A percentile compares a stretch with the other conserved stretches of the same genome.
Evolutionary conservation across 306 rosid genomes (phyloP).

Genomic region (Corylus avellana): DNA sequence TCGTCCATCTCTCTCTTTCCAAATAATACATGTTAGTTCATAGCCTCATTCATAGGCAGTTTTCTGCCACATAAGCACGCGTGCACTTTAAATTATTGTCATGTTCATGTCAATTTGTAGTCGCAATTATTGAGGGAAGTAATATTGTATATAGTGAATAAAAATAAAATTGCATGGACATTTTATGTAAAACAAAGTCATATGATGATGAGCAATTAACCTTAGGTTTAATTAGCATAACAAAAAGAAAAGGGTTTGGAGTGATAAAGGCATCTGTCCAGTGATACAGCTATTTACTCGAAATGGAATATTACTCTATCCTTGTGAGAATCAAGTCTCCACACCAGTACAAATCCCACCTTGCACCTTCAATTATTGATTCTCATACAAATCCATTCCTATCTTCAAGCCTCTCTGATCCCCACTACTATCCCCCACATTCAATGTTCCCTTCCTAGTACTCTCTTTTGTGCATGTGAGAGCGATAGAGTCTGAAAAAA

Average conservation of each 20-base stretch:
- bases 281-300: constrained; percentile 9
- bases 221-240: neutral
- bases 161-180: neutral
- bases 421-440: constrained; percentile 3
- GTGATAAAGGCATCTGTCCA: constrained; percentile 14
- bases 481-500: too few relatives aligned
- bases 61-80: neutral
- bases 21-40: neutral
- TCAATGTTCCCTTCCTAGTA: neutral
- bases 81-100: neutral
- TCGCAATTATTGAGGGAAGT: neutral
- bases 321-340: constrained; percentile 19
- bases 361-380: constrained; percentile 15
- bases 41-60: neutral
- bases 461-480: neutral
- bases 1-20: neutral
- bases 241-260: neutral
- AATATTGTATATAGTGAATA: neutral
- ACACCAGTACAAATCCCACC: neutral
- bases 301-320: constrained; percentile 20
- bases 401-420: neutral
- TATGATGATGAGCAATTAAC: neutral
- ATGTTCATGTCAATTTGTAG: neutral
- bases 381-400: neutral
- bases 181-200: neutral